Base-by-base conservation (phyloP, 2,329 filamentous ascomycete species). In the Davidsoniella eucalypti region DNA sequence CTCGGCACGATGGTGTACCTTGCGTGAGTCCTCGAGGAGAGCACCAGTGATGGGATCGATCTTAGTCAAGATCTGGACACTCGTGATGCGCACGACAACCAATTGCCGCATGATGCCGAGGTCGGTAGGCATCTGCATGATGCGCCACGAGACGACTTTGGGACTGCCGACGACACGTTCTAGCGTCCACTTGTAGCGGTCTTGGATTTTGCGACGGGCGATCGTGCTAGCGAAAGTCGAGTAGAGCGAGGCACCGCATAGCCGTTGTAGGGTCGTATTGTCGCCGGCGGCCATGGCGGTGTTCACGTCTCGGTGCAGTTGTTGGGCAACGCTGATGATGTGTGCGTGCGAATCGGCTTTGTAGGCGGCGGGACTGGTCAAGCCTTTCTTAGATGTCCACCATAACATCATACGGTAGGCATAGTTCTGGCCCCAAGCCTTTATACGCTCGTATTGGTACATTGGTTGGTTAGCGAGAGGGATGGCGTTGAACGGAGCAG, bases 281-380 rank as follows among this genome's bases (percentile, higher is more conserved):
- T 82, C 74, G 52, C 75, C 77, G 2, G 64, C 63, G 5, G 81
- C 80, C 46, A 82, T 72, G 4, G 74, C 74, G 52, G 70, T 68
- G 57, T 78, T 76, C 69, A 84, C 75, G 55, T 73, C 64, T 48
- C 66, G 64, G 61, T 85, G 79, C 58, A 83, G 65, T 17, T 67
- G 69, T 57, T 74, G 70, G 29, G 78, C 80, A 1, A 70, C 69
- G 1, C 75, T 70, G 7, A 68, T 61, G 44, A 75, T 64, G 48
- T 62, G 59, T 18, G 62, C 56, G 12, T 66, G 66, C 23, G 63
- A 56, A n/a, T 53, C 51, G 23, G 70, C 59, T 57, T 69, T 67
- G 59, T 70, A 69, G n/a, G 57, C 58, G 10, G 69, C 68, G 17
- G 63, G 63, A 29, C 61, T 62, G 48, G 68, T 61, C 56, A 68